A percentile compares a stretch with the other conserved stretches of the same genome.
Conservation (phyloP, 2,329 filamentous ascomycete species). For the Cercospora sp. region DNA sequence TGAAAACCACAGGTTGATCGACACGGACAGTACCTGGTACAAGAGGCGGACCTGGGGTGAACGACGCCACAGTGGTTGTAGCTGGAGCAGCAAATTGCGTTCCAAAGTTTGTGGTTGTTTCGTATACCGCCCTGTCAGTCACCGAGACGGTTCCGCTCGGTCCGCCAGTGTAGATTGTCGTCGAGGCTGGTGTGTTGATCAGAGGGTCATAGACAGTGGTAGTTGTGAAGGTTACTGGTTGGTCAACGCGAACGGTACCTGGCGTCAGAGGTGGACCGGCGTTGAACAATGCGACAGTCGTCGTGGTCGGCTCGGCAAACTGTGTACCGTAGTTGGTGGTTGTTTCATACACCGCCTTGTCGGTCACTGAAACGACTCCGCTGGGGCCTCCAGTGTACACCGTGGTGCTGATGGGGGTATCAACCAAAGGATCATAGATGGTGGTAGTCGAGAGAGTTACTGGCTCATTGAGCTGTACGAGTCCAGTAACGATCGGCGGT, state of each 20-base stretch:
- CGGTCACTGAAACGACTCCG: background rate
- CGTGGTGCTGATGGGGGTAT: background rate
- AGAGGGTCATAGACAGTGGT: background rate
- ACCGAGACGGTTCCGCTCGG: background rate
- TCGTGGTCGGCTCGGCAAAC: background rate
- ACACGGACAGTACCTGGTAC: background rate
- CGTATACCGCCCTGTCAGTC: background rate
- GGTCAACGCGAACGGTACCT: background rate
- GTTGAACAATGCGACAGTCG: background rate
- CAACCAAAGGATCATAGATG: background rate
- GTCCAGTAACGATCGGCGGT: background rate
- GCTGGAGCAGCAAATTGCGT: background rate
- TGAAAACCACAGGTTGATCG: background rate
- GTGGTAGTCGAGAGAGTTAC: background rate
- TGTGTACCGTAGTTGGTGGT: background rate
- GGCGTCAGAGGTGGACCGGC: background rate
- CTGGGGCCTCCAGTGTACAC: background rate
- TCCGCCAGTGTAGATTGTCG: background rate
- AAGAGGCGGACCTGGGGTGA: background rate
- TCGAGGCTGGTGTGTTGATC: background rate
- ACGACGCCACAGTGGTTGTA: background rate
- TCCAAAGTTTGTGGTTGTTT: background rate
- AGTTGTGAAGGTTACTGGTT: background rate
- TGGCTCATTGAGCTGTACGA: background rate
- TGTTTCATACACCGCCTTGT: background rate